Percentiles rank a stretch among this genome's conserved stretches.
These are phyloP conservation scores for Austroboletus niveus DNA, from an alignment of 1,284 basidiomycete genomes.

Conservation along the genomic window DNA sequence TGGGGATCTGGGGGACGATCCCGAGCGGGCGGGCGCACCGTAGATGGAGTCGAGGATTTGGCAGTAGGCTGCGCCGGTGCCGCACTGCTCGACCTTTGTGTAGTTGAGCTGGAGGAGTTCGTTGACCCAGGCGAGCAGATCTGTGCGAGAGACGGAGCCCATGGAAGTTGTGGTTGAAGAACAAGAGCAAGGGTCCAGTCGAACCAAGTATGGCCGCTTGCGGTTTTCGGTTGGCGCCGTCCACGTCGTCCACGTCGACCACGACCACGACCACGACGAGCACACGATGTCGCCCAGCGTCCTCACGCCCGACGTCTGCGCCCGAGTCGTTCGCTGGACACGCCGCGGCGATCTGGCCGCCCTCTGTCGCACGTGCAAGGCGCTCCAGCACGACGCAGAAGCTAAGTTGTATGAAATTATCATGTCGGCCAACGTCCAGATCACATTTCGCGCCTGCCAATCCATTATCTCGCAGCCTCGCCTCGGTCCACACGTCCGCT, in stretches of 20 bases:
- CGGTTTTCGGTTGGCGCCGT: constrained; percentile 1
- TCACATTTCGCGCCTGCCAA: constrained; percentile 28
- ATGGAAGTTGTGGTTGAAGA: constrained; percentile 20
- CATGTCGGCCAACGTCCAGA: constrained; percentile 21
- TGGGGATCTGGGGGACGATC: constrained; percentile 13
- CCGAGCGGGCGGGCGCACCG: constrained; percentile 46
- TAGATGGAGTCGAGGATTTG: constrained; percentile 94
- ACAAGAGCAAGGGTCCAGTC: no score
- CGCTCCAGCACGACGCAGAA: constrained; percentile 30
- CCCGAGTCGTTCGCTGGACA: constrained; percentile 28
- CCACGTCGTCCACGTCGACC: not conserved
- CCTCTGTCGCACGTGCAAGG: constrained; percentile 28
- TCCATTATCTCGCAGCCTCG: constrained; percentile 25
- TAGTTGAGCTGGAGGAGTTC: constrained; percentile 89
- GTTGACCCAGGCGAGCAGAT: constrained; percentile 92
- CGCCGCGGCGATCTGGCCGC: constrained; percentile 25
- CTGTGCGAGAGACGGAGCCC: constrained; percentile 63
- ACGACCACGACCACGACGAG: no score
- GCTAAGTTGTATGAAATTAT: constrained; percentile 28
- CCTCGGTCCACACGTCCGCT: constrained; percentile 26
- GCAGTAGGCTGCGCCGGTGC: constrained; percentile 86
- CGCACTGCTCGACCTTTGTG: constrained; percentile 94
- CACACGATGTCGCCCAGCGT: constrained; percentile 14
- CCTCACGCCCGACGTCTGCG: constrained; percentile 25
- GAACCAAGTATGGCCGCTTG: no score